These are phyloP conservation scores for Leucaena leucocephala DNA, from an alignment of 306 rosid species.

Conservation along the genomic window DNA sequence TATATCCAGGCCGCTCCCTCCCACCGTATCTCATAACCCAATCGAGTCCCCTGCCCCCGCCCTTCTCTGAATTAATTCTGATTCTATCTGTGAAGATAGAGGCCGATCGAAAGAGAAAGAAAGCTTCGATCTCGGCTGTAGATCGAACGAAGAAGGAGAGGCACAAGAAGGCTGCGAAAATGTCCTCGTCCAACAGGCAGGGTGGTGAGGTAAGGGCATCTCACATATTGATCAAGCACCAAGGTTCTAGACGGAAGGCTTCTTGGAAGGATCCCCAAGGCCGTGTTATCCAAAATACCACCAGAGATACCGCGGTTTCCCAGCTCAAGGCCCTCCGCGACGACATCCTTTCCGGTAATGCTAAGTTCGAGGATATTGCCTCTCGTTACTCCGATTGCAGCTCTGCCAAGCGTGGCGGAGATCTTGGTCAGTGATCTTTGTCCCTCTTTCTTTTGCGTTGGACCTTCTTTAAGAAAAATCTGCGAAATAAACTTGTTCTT, in stretches of 20 bases:
- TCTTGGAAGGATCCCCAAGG: slow-evolving; percentile 99
- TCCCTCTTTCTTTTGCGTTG: background rate
- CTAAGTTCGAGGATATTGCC: slow-evolving; percentile 70
- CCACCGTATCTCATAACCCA: background rate
- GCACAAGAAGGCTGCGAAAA: slow-evolving; percentile 45
- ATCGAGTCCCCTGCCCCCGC: background rate
- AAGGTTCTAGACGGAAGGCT: slow-evolving; percentile 87
- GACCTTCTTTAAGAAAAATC: slow-evolving; percentile 1
- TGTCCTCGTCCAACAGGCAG: slow-evolving; percentile 63
- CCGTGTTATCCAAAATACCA: slow-evolving; percentile 66
- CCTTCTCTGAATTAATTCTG: background rate
- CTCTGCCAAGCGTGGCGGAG: slow-evolving; percentile 98
- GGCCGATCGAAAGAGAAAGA: slow-evolving; percentile 83
- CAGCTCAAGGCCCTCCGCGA: slow-evolving; percentile 66
- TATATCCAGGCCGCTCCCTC: background rate
- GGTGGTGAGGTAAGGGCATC: slow-evolving; percentile 86
- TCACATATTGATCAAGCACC: slow-evolving; percentile 90
- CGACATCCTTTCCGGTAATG: slow-evolving; percentile 82
- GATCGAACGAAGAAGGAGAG: slow-evolving; percentile 60
- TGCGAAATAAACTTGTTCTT: background rate
- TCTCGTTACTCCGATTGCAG: slow-evolving; percentile 88
- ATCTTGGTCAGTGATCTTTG: slow-evolving; percentile 62
- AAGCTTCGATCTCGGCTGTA: slow-evolving; percentile 53
- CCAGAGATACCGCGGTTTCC: slow-evolving; percentile 72
- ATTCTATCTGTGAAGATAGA: slow-evolving; percentile 57